These are phyloP conservation scores for Hyaloperonospora brassicae DNA, from an alignment of 352 stramenopile species.

Conservation along the genomic window DNA sequence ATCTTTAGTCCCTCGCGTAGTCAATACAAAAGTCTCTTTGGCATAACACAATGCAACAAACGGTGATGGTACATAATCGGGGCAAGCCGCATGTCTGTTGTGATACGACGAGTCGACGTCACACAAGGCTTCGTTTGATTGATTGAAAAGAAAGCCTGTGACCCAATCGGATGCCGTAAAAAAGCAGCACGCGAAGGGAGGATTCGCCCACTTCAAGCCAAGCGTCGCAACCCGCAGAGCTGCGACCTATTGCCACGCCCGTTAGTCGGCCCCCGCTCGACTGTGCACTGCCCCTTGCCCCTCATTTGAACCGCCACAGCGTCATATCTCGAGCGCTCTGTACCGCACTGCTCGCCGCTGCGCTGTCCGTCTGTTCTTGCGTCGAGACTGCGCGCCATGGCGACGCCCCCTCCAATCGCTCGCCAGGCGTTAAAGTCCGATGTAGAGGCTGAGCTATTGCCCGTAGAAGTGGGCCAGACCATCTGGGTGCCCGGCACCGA, in stretches of 20 bases:
- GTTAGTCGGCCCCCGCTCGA: background rate
- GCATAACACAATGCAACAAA: slow-evolving; percentile 26
- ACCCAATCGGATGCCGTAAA: slow-evolving; percentile 14
- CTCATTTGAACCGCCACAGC: slow-evolving; percentile 1
- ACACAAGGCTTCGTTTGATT: slow-evolving; percentile 1
- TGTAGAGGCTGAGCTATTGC: slow-evolving; percentile 55
- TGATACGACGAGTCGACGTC: background rate
- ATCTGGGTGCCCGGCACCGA: slow-evolving; percentile 74
- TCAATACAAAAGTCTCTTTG: slow-evolving; percentile 7
- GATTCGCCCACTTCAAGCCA: slow-evolving; percentile 40
- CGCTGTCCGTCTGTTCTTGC: slow-evolving; percentile 1
- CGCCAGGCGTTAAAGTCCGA: slow-evolving; percentile 66
- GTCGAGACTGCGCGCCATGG: slow-evolving; percentile 29
- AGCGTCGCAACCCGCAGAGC: slow-evolving; percentile 18
- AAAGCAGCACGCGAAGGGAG: slow-evolving; percentile 4
- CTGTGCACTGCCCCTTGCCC: slow-evolving; percentile 2
- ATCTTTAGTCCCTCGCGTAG: slow-evolving; percentile 7
- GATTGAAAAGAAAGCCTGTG: background rate
- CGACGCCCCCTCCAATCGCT: slow-evolving; percentile 56
- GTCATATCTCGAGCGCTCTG: slow-evolving; percentile 2
- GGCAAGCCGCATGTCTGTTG: slow-evolving; percentile 4
- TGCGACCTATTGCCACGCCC: slow-evolving; percentile 1
- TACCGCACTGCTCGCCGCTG: background rate
- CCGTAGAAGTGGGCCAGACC: slow-evolving; percentile 58
- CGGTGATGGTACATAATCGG: slow-evolving; percentile 10